Base-by-base conservation (phyloP, 495 filamentous ascomycete genomes). In the Lindgomyces ingoldianus region DNA sequence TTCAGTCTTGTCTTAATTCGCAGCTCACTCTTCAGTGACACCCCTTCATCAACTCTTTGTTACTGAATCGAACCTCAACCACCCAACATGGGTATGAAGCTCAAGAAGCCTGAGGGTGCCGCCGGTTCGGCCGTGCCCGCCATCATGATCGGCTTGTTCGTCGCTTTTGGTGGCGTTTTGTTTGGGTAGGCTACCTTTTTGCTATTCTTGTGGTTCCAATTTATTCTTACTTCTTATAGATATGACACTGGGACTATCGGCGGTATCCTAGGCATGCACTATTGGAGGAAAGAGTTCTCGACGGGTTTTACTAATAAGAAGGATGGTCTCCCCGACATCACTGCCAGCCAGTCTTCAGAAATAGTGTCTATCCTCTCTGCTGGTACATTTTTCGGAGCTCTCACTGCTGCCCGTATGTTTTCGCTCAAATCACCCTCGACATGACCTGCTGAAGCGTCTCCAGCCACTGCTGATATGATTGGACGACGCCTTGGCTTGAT, bases 211-310 rank as follows among this genome's bases (percentile, higher is more conserved):
- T 47, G 1, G 19, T 12, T 24, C 1, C 9, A 14, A 8, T 19
- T 2, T 22, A 6, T 46, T 22, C 18, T 29, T 50, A 18, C 56
- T 41, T 16, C 18, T 41, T 10, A 12, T 57, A 89, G 87, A 70
- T 91, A 91, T 80, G 89, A 94, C 68, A 94, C 91, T 4, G 91
- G 91, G 57, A 93, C 89, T 18, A 96, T 95, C 74, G 83, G 82
- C 59, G 91, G 91, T 73, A 91, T 96, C 70, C 75, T 93, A 14
- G 89, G 86, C 57, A 94, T 93, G 90, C 72, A 78, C 26, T 85
- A 84, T 62, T 96, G 91, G 81, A 81, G 84, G 56, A 65, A 83
- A 6, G 76, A 86, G 64, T 96, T 96, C 76, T 86, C 87, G 11
- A 91, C 85, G 12, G 11, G 85, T 83, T 44, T 70, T 80, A 49